Evolutionary conservation across 2,329 filamentous ascomycete genomes (phyloP).

Genomic region (Trichoderma endophyticum): DNA sequence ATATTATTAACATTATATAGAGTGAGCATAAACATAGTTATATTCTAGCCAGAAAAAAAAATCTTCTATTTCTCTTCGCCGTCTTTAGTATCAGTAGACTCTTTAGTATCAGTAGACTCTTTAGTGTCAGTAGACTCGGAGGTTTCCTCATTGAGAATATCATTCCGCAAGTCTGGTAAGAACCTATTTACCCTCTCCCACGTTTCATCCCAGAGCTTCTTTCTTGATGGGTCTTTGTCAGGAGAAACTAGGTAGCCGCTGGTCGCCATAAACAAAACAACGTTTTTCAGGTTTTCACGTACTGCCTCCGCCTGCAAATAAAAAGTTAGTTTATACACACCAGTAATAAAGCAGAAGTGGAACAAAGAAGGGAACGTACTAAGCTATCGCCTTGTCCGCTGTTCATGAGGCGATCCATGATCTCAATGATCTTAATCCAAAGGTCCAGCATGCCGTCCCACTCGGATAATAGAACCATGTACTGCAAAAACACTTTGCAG

Average conservation of each 20-base stretch:
- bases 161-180: constrained; percentile 56
- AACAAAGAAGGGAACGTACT: constrained; percentile 49
- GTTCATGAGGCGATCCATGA: constrained; percentile 95
- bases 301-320: constrained; percentile 79
- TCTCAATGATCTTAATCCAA: constrained; percentile 87
- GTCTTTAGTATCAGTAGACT: background rate
- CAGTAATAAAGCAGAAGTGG: background rate
- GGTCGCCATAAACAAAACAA: constrained; percentile 90
- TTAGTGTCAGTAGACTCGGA: background rate
- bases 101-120: background rate
- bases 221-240: constrained; percentile 51
- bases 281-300: constrained; percentile 92
- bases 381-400: constrained; percentile 87
- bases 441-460: constrained; percentile 88
- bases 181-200: constrained; percentile 66
- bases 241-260: constrained; percentile 80
- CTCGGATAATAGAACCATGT: constrained; percentile 77
- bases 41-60: background rate
- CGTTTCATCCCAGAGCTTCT: constrained; percentile 59
- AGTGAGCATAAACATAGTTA: background rate
- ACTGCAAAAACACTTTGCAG: constrained; percentile 94
- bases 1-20: background rate
- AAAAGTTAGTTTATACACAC: background rate
- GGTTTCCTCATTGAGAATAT: constrained; percentile 28
- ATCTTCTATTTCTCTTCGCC: background rate